Evolutionary conservation across 768 basidiomycete genomes (phyloP).

Genomic region (Hortiboletus campestris): DNA sequence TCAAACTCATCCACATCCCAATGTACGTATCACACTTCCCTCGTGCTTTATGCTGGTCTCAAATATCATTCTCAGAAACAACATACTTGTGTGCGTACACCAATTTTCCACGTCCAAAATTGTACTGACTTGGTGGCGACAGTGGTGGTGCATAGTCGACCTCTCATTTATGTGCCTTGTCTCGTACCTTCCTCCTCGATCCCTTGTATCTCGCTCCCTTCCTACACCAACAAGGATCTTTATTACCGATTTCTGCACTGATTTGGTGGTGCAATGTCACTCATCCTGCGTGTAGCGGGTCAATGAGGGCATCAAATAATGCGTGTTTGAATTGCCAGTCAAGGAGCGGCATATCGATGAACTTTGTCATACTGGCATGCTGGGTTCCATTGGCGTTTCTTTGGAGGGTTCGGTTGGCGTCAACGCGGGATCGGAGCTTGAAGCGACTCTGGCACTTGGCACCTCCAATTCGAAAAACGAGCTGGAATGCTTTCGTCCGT

Average conservation of each 20-base stretch:
- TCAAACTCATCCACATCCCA: constrained; percentile 97
- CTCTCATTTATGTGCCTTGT: constrained; percentile 12
- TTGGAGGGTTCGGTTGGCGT: not conserved
- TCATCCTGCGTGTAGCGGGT: not conserved
- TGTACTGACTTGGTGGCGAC: constrained; percentile 28
- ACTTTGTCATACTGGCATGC: constrained; percentile 11
- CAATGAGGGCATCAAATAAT: not conserved
- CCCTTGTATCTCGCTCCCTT: constrained; percentile 20
- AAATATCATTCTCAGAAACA: constrained; percentile 62
- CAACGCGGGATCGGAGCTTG: constrained; percentile 13
- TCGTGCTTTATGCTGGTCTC: constrained; percentile 2
- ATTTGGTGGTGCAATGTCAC: not conserved
- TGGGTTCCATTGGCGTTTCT: constrained; percentile 1
- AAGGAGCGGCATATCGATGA: not conserved
- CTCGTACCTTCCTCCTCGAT: constrained; percentile 10
- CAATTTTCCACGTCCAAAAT: not conserved
- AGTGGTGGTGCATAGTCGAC: constrained; percentile 73
- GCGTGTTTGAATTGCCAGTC: constrained; percentile 1
- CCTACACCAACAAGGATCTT: constrained; percentile 9
- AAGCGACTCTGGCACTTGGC: constrained; percentile 24
- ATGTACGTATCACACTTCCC: constrained; percentile 61
- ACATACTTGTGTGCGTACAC: constrained; percentile 89
- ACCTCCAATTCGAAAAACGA: constrained; percentile 14
- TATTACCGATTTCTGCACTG: not conserved
- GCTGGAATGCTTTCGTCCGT: constrained; percentile 5